phyloP scores from a whole-genome alignment of 495 filamentous ascomycete genomes.

The Penicillium canescens region DNA sequence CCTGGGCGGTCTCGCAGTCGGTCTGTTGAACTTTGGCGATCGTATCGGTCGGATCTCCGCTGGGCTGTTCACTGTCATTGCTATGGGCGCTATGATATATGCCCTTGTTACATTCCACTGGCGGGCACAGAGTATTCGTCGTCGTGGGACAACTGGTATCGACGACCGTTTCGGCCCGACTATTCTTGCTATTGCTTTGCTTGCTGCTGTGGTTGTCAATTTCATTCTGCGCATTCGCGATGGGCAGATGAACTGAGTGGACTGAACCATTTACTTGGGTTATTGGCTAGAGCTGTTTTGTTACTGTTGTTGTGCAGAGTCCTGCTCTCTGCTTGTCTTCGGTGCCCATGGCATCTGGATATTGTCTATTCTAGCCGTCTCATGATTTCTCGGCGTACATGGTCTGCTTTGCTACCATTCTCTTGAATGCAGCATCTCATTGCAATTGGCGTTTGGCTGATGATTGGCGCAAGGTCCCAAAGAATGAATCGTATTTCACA shows the following conservation, averaged over 20 bases:
- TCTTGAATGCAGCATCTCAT: conserved; percentile 4
- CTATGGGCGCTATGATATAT: conserved; percentile 94
- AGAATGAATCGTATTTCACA: background rate
- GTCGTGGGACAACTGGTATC: conserved; percentile 90
- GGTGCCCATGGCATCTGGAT: background rate
- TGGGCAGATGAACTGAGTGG: conserved; percentile 18
- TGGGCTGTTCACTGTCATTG: conserved; percentile 89
- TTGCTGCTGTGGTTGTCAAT: conserved; percentile 88
- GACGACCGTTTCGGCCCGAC: conserved; percentile 95
- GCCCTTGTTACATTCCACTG: conserved; percentile 95
- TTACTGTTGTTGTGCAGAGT: no score
- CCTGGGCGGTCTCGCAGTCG: conserved; percentile 90
- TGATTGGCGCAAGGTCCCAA: background rate
- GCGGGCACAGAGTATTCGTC: conserved; percentile 88
- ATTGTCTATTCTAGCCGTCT: no score
- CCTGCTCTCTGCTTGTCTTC: no score
- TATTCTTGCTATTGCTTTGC: conserved; percentile 77
- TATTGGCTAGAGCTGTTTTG: background rate
- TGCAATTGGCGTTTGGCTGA: conserved; percentile 4
- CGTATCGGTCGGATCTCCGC: conserved; percentile 87
- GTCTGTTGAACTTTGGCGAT: conserved; percentile 98
- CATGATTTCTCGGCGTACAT: background rate
- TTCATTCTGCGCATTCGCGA: conserved; percentile 82
- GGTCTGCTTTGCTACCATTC: background rate
- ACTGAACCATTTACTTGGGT: background rate